Conservation (phyloP, 306 rosid genomes). For the Trichosanthes cucumerina region DNA sequence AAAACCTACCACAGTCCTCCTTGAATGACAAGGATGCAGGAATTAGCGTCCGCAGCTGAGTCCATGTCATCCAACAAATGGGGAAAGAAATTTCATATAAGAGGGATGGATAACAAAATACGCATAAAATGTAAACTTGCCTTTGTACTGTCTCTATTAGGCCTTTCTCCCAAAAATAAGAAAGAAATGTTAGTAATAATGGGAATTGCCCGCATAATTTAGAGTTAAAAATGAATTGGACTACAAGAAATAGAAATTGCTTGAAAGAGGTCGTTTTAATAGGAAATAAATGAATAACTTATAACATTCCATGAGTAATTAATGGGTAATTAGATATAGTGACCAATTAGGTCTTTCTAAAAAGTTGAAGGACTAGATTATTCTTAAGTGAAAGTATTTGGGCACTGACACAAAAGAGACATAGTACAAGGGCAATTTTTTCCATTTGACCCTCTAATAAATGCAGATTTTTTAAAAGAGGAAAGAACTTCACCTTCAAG, state of each 20-base stretch:
- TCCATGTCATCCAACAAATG: slow-evolving; percentile 19
- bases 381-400: neutral
- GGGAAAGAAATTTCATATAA: neutral
- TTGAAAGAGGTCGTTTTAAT: neutral
- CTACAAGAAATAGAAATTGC: neutral
- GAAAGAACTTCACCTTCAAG: slow-evolving; percentile 27
- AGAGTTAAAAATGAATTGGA: neutral
- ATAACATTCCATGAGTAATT: neutral
- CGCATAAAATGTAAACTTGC: neutral
- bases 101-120: neutral
- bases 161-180: neutral
- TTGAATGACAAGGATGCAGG: slow-evolving; percentile 70
- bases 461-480: neutral
- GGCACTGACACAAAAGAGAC: neutral
- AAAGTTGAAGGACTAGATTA: neutral
- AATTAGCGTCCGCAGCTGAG: slow-evolving; percentile 36
- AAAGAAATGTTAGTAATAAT: neutral
- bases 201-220: neutral
- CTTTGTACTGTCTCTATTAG: neutral
- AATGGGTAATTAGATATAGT: neutral
- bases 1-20: slow-evolving; percentile 82
- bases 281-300: neutral
- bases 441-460: neutral
- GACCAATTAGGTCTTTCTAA: neutral
- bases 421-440: neutral